Conservation (phyloP, 108 stramenopile species). For the Nitzschia putrida region DNA sequence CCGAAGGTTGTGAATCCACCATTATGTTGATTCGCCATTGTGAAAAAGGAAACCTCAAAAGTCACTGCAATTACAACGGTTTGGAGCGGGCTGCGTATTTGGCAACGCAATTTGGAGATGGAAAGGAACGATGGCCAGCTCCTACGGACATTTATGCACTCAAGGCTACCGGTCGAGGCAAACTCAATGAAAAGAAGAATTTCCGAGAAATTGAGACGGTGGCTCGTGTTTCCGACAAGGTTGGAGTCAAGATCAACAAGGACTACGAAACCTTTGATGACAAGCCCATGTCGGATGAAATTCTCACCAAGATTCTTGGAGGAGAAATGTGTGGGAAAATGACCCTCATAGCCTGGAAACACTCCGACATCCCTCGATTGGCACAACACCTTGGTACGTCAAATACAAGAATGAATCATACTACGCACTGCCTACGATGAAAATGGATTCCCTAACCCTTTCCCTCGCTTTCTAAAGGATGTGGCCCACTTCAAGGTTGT, state of each 20-base stretch:
- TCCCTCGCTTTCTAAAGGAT: slow-evolving; percentile 17
- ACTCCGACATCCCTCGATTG: slow-evolving; percentile 11
- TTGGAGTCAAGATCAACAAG: slow-evolving; percentile 14
- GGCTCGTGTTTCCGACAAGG: slow-evolving; percentile 32
- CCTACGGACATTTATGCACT: slow-evolving; percentile 47
- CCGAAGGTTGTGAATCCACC: slow-evolving; percentile 49
- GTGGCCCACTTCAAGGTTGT: slow-evolving; percentile 43
- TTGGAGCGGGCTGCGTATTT: slow-evolving; percentile 45
- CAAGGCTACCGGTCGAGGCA: slow-evolving; percentile 17
- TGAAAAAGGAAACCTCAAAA: slow-evolving; percentile 49
- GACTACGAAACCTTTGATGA: slow-evolving; percentile 4
- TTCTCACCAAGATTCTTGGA: slow-evolving; percentile 19
- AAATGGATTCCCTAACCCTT: too few relatives aligned
- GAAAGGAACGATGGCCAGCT: slow-evolving; percentile 35
- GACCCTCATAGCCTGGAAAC: slow-evolving; percentile 49
- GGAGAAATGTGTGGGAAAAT: slow-evolving; percentile 46
- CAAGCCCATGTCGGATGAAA: slow-evolving; percentile 21
- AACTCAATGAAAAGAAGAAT: slow-evolving; percentile 24
- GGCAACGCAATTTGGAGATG: slow-evolving; percentile 35
- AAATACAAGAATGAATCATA: too few relatives aligned
- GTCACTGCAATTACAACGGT: slow-evolving; percentile 52
- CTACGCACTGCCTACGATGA: too few relatives aligned
- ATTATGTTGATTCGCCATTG: slow-evolving; percentile 57
- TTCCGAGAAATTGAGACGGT: slow-evolving; percentile 56
- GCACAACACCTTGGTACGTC: slow-evolving; percentile 17